phyloP scores from a whole-genome alignment of 805 yeast genomes.

The Barnettozyma populi region DNA sequence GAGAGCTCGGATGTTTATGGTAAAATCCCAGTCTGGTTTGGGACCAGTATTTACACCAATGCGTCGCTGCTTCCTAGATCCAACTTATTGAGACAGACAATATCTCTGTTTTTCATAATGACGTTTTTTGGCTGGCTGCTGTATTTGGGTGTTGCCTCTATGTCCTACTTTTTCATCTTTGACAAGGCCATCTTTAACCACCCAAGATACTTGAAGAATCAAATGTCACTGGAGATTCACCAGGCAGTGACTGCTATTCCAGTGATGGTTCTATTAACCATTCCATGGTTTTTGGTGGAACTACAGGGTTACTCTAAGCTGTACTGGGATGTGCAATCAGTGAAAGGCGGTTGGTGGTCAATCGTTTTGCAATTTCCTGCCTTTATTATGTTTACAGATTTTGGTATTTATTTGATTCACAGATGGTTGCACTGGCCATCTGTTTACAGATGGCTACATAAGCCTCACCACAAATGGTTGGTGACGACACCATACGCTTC shows the following conservation, averaged over 20 bases:
- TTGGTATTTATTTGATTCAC: slow-evolving; percentile 86
- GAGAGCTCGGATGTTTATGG: slow-evolving; percentile 49
- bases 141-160: slow-evolving; percentile 67
- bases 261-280: slow-evolving; percentile 76
- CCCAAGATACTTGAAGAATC: slow-evolving; percentile 93
- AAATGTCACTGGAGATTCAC: slow-evolving; percentile 75
- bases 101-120: slow-evolving; percentile 63
- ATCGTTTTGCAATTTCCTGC: slow-evolving; percentile 62
- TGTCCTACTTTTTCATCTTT: slow-evolving; percentile 75
- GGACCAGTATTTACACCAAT: slow-evolving; percentile 49
- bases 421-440: slow-evolving; percentile 91
- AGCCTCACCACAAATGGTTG: slow-evolving; percentile 99
- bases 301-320: slow-evolving; percentile 76
- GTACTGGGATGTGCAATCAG: slow-evolving; percentile 58
- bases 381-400: slow-evolving; percentile 90
- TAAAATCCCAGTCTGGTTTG: slow-evolving; percentile 51
- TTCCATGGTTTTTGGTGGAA: slow-evolving; percentile 87
- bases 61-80: slow-evolving; percentile 70
- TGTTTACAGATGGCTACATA: slow-evolving; percentile 82
- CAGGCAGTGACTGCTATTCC: slow-evolving; percentile 84
- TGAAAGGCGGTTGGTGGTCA: slow-evolving; percentile 65
- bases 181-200: slow-evolving; percentile 90
- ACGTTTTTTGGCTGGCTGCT: slow-evolving; percentile 83
- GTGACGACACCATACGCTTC: slow-evolving; percentile 98
- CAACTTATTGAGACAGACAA: slow-evolving; percentile 62